phyloP scores from a whole-genome alignment of 768 basidiomycete genomes.

The Pleurotus platypus region DNA sequence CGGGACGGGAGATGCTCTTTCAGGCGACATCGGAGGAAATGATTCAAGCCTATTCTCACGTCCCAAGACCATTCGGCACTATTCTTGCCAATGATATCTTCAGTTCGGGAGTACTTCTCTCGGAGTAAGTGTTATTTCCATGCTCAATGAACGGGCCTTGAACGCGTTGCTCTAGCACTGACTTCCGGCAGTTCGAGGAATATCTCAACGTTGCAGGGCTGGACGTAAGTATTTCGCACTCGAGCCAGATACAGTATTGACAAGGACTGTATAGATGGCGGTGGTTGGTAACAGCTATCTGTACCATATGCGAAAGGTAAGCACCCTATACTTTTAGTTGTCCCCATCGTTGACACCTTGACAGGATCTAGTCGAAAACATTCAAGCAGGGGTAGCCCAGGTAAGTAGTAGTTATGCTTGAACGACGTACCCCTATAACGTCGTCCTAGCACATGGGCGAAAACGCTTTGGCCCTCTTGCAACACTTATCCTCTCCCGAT shows the following conservation, averaged over 20 bases:
- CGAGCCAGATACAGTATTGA: neutral
- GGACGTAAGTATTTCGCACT: conserved; percentile 52
- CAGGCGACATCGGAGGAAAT: conserved; percentile 95
- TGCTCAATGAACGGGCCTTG: neutral
- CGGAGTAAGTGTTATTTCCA: conserved; percentile 61
- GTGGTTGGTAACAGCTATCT: conserved; percentile 89
- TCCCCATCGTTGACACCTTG: neutral
- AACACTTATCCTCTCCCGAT: conserved; percentile 62
- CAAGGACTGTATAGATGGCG: conserved; percentile 61
- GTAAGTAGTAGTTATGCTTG: conserved; percentile 15
- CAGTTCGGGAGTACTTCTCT: conserved; percentile 83
- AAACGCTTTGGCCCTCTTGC: conserved; percentile 77
- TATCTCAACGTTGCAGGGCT: conserved; percentile 90
- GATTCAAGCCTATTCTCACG: conserved; percentile 86
- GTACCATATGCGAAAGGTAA: conserved; percentile 88
- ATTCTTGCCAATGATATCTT: conserved; percentile 92
- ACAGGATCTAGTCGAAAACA: conserved; percentile 79
- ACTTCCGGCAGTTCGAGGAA: conserved; percentile 90
- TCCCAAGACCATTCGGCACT: conserved; percentile 85
- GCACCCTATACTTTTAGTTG: no score
- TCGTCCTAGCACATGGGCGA: conserved; percentile 81
- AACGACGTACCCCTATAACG: neutral
- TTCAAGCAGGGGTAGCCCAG: conserved; percentile 78
- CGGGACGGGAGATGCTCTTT: conserved; percentile 87
- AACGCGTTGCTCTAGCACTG: conserved; percentile 54